Evolutionary conservation across 352 stramenopile species (phyloP).

Genomic region (Aphanomyces stellatus): DNA sequence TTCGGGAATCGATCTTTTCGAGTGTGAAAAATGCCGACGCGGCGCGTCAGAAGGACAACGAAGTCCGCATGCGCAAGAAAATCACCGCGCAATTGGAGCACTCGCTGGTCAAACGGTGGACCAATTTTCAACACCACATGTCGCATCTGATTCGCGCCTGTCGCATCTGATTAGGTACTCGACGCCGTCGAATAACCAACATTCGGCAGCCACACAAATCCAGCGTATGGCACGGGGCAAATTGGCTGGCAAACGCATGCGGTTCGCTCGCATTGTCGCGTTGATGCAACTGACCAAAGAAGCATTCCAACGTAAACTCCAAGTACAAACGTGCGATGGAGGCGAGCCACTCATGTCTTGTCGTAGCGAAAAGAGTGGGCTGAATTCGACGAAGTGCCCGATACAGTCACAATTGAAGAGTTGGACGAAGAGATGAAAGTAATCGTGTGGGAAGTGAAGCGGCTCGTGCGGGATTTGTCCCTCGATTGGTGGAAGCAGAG

Average conservation of each 20-base stretch:
- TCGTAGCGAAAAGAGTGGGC: background rate
- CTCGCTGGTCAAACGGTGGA: background rate
- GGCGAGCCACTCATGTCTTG: background rate
- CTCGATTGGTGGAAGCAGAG: conserved; percentile 12
- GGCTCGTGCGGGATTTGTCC: conserved; percentile 5
- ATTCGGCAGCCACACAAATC: background rate
- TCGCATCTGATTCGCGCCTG: background rate
- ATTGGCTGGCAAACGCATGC: background rate
- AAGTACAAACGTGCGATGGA: background rate
- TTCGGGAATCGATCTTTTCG: conserved; percentile 19
- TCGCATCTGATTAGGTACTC: background rate
- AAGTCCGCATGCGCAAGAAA: background rate
- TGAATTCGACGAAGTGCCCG: background rate
- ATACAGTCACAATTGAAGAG: background rate
- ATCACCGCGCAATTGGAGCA: background rate
- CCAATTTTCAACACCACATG: background rate
- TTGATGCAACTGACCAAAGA: background rate
- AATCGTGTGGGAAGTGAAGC: conserved; percentile 5
- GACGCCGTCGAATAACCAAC: no score
- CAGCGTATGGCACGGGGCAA: background rate
- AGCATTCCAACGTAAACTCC: background rate
- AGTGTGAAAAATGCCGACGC: conserved; percentile 5
- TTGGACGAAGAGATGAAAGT: background rate
- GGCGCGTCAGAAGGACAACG: background rate
- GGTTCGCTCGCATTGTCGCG: background rate